A percentile compares a stretch with the other conserved stretches of the same genome.
These are phyloP conservation scores for Suillus luteus DNA, from an alignment of 768 basidiomycete genomes.

Conservation along the genomic window DNA sequence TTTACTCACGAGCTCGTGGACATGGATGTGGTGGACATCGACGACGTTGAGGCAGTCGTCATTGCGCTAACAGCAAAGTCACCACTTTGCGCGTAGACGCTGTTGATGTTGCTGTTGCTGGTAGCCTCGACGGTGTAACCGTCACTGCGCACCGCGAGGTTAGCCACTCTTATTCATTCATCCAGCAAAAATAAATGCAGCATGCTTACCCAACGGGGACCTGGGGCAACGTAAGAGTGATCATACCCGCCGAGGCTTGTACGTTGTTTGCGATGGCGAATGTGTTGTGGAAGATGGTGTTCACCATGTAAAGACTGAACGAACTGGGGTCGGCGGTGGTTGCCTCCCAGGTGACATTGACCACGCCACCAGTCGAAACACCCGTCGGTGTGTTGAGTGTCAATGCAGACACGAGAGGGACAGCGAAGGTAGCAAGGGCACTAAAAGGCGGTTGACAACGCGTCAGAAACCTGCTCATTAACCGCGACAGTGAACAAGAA, in stretches of 20 bases:
- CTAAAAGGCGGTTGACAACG: conserved; percentile 34
- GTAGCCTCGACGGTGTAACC: conserved; percentile 51
- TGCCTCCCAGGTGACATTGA: conserved; percentile 52
- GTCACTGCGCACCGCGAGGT: conserved; percentile 30
- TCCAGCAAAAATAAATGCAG: neutral
- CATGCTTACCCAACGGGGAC: conserved; percentile 46
- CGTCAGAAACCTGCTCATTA: conserved; percentile 7
- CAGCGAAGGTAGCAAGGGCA: conserved; percentile 46
- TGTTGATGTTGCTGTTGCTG: conserved; percentile 42
- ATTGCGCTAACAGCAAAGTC: conserved; percentile 44
- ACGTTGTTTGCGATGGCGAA: conserved; percentile 62
- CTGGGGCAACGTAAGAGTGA: conserved; percentile 47
- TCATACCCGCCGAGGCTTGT: conserved; percentile 31
- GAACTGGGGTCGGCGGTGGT: conserved; percentile 40
- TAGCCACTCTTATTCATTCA: neutral
- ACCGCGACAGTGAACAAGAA: neutral
- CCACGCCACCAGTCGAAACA: conserved; percentile 32
- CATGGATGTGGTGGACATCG: conserved; percentile 19
- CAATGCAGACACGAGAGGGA: conserved; percentile 48
- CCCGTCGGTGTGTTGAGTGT: conserved; percentile 40
- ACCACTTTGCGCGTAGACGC: conserved; percentile 41
- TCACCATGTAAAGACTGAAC: conserved; percentile 51
- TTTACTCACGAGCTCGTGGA: conserved; percentile 20
- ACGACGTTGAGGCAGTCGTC: conserved; percentile 12
- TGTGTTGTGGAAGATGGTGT: conserved; percentile 50